Evolutionary conservation across 2,329 filamentous ascomycete genomes (phyloP).

Genomic region (Aphanoascus verrucosus): DNA sequence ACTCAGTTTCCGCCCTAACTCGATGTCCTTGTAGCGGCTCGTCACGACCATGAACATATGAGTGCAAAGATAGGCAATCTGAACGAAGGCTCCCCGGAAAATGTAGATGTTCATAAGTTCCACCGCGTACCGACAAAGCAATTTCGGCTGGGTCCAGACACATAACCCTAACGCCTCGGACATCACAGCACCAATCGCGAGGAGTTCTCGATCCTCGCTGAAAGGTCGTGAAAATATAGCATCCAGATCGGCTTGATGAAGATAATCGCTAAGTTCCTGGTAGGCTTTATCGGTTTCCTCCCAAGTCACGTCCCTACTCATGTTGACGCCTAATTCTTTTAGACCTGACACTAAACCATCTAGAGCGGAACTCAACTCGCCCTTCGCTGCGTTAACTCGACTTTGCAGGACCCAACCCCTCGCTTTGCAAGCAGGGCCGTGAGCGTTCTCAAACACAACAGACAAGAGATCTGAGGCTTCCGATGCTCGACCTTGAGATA

Average conservation of each 20-base stretch:
- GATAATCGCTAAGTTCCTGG: slow-evolving; percentile 48
- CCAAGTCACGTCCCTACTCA: slow-evolving; percentile 57
- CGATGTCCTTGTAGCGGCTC: slow-evolving; percentile 48
- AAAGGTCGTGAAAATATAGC: slow-evolving; percentile 31
- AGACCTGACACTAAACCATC: slow-evolving; percentile 60
- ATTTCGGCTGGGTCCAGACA: slow-evolving; percentile 49
- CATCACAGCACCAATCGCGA: slow-evolving; percentile 45
- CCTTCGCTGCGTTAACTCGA: slow-evolving; percentile 63
- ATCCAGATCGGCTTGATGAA: slow-evolving; percentile 47
- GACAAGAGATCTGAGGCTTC: slow-evolving; percentile 59
- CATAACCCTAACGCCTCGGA: slow-evolving; percentile 48
- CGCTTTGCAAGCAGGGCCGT: slow-evolving; percentile 65
- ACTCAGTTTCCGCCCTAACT: slow-evolving; percentile 45
- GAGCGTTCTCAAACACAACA: slow-evolving; percentile 59
- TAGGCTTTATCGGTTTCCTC: slow-evolving; percentile 71
- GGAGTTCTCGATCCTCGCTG: slow-evolving; percentile 33
- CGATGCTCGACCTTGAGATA: slow-evolving; percentile 62
- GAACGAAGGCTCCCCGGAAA: slow-evolving; percentile 44
- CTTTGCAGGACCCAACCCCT: slow-evolving; percentile 75
- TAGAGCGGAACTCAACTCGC: slow-evolving; percentile 60
- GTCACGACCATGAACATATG: slow-evolving; percentile 48
- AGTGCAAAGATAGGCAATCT: slow-evolving; percentile 48
- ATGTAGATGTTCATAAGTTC: slow-evolving; percentile 48
- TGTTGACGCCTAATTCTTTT: slow-evolving; percentile 53
- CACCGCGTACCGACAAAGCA: slow-evolving; percentile 51